These are phyloP conservation scores for Aspergillus clavatus DNA, from an alignment of 2,329 filamentous ascomycete species.

Conservation along the genomic window DNA sequence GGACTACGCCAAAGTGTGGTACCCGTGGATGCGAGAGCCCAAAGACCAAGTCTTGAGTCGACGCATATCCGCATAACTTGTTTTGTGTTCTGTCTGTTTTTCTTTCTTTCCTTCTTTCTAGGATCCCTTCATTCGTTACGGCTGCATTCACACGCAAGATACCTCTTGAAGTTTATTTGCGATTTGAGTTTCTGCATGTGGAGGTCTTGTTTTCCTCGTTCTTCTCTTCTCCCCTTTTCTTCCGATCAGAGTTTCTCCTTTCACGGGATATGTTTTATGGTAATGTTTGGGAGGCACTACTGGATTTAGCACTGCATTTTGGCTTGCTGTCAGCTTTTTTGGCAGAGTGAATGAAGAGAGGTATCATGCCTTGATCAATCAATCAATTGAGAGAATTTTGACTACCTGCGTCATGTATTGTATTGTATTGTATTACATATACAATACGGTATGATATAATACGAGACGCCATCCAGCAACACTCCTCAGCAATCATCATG, in stretches of 20 bases:
- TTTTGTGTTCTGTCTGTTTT: neutral
- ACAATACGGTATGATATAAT: neutral
- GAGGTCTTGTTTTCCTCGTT: neutral
- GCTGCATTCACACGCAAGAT: neutral
- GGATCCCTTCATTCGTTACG: neutral
- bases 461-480: neutral
- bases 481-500: no score
- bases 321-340: no score
- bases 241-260: no score
- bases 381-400: no score
- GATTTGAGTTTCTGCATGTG: neutral
- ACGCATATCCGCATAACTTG: constrained; percentile 12
- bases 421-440: neutral
- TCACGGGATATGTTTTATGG: neutral
- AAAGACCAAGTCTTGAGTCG: constrained; percentile 21
- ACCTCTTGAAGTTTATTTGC: neutral
- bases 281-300: neutral
- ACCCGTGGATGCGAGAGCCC: constrained; percentile 41
- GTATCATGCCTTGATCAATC: no score
- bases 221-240: neutral
- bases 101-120: neutral
- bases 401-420: neutral
- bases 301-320: neutral
- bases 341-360: no score
- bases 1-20: constrained; percentile 38